Conservation (phyloP, 257 asterid species). For the Solanum appendiculatum region DNA sequence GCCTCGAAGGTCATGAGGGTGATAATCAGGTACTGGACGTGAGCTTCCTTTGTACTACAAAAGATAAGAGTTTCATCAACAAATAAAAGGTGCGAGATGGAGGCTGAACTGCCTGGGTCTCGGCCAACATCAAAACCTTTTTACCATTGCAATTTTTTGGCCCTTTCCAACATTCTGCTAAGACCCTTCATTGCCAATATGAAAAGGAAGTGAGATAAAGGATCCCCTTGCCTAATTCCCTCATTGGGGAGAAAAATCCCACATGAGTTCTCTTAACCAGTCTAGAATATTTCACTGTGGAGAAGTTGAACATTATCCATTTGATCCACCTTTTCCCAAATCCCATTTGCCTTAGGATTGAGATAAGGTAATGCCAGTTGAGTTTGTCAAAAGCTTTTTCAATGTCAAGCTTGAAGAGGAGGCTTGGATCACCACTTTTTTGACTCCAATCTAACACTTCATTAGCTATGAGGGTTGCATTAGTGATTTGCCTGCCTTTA, state of each 20-base stretch:
- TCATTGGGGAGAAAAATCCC: not conserved
- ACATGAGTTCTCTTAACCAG: not conserved
- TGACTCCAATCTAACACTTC: not conserved
- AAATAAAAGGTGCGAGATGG: not conserved
- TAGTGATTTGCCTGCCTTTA: not conserved
- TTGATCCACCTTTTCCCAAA: not conserved
- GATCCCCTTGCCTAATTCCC: not conserved
- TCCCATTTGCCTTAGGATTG: not conserved
- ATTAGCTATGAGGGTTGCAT: not conserved
- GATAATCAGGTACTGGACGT: not conserved
- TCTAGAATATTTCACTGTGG: not conserved
- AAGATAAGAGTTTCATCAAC: not conserved
- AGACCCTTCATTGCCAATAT: not conserved
- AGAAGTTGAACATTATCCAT: not conserved
- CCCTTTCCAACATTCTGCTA: not conserved
- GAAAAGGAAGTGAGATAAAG: not conserved
- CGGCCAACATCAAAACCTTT: not conserved
- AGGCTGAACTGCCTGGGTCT: not conserved
- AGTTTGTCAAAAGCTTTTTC: not conserved
- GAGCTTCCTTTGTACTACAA: not conserved
- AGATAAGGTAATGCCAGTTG: not conserved
- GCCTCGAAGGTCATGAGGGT: not conserved
- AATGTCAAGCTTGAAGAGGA: not conserved
- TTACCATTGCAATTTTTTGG: not conserved
- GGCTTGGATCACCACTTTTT: not conserved